Evolutionary conservation across 2,329 filamentous ascomycete genomes (phyloP).

Genomic region (Nakataea oryzae): DNA sequence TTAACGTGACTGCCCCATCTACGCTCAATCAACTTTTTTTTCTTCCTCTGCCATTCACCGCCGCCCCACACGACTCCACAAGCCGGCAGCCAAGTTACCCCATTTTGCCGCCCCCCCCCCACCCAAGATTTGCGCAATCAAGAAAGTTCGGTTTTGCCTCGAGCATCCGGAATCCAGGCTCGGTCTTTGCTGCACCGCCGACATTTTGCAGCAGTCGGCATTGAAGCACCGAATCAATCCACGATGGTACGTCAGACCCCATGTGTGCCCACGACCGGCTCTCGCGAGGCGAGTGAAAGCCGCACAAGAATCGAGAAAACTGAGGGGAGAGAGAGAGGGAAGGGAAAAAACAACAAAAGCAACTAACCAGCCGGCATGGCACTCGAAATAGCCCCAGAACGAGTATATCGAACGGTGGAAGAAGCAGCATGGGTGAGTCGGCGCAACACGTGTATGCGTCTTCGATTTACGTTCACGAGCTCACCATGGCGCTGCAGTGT

Average conservation of each 20-base stretch:
- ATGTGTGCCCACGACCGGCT: not conserved
- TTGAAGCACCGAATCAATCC: not conserved
- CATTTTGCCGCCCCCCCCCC: not conserved
- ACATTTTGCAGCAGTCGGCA: not conserved
- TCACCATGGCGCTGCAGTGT: conserved; percentile 32
- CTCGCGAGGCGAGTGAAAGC: not conserved
- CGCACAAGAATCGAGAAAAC: not conserved
- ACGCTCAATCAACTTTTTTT: too few relatives aligned
- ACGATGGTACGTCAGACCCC: not conserved
- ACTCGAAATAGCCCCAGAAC: conserved; percentile 60
- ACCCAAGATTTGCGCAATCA: not conserved
- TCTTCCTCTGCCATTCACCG: not conserved
- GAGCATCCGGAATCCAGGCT: not conserved
- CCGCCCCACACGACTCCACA: not conserved
- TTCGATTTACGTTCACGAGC: conserved; percentile 13
- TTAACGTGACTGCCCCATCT: too few relatives aligned
- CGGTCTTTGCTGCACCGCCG: not conserved
- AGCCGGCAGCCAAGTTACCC: not conserved
- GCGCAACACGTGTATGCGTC: not conserved
- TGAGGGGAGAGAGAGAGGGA: too few relatives aligned
- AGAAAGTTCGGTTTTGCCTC: not conserved
- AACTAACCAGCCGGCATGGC: not conserved
- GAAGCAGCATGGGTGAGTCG: conserved; percentile 39
- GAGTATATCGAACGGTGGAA: conserved; percentile 74
- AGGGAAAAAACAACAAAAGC: too few relatives aligned